phyloP scores from a whole-genome alignment of 768 basidiomycete species.

The Lactarius sanguifluus region DNA sequence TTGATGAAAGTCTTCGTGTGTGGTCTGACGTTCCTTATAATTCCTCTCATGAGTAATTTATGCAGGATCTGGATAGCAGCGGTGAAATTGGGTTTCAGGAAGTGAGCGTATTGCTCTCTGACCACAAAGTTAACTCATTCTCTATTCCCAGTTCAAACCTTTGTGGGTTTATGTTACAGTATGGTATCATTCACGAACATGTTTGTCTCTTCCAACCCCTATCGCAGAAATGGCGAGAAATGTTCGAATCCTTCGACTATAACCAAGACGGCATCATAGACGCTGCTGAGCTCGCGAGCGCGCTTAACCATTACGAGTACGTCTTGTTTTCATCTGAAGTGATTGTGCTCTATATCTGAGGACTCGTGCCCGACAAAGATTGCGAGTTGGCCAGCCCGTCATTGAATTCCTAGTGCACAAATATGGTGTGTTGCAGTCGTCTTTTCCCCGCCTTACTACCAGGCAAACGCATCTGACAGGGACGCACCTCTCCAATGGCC shows the following conservation, averaged over 20 bases:
- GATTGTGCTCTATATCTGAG: not conserved
- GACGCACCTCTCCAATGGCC: not conserved
- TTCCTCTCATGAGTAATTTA: not conserved
- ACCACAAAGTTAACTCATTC: not conserved
- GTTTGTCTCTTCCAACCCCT: not conserved
- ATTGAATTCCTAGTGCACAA: constrained; percentile 2
- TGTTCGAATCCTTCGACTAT: constrained; percentile 12
- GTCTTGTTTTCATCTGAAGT: not conserved
- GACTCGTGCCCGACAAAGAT: not conserved
- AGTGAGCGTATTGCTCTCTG: not conserved
- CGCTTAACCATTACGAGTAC: constrained; percentile 4
- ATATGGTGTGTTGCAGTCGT: constrained; percentile 6
- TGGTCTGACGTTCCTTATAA: not conserved
- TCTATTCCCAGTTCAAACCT: constrained; percentile 4
- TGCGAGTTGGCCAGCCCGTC: not conserved
- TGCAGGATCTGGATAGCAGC: constrained; percentile 14
- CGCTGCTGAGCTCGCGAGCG: constrained; percentile 1
- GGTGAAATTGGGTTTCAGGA: constrained; percentile 11
- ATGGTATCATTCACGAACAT: not conserved
- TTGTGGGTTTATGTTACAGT: constrained; percentile 12
- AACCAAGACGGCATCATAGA: constrained; percentile 13
- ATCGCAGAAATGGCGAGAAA: constrained; percentile 14
- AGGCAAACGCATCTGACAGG: not conserved
- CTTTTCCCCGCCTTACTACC: not conserved
- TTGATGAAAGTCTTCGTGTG: constrained; percentile 14